These are phyloP conservation scores for Corchorus olitorius DNA, from an alignment of 345 rosid genomes.

Conservation along the genomic window DNA sequence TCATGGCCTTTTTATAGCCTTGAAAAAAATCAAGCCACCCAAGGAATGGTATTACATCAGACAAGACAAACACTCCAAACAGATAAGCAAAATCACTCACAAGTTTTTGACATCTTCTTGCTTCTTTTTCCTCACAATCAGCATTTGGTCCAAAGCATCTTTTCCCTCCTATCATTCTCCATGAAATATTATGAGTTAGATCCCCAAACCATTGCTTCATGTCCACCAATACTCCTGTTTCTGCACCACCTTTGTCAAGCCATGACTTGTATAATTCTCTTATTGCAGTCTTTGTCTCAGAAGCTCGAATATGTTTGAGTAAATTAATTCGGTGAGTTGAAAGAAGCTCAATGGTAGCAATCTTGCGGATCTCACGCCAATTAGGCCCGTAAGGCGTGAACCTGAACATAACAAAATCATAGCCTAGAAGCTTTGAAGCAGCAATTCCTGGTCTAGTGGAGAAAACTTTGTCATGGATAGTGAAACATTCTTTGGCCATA, in stretches of 20 bases:
- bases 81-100: conserved; percentile 27
- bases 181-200: conserved; percentile 26
- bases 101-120: conserved; percentile 8
- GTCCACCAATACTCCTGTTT: conserved; percentile 24
- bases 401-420: conserved; percentile 41
- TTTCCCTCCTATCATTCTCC: conserved; percentile 40
- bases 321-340: conserved; percentile 35
- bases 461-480: conserved; percentile 37
- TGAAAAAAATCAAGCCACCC: conserved; percentile 41
- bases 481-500: conserved; percentile 35
- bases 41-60: conserved; percentile 43
- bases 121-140: conserved; percentile 20
- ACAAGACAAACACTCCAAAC: conserved; percentile 31
- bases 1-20: conserved; percentile 37
- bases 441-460: conserved; percentile 22
- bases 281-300: conserved; percentile 29
- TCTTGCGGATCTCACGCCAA: conserved; percentile 48
- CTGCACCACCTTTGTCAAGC: conserved; percentile 6
- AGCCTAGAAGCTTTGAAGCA: conserved; percentile 39
- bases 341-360: conserved; percentile 30
- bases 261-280: conserved; percentile 22
- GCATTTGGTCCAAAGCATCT: conserved; percentile 20
- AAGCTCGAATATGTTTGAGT: conserved; percentile 26
- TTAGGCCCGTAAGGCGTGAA: conserved; percentile 42
- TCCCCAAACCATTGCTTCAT: conserved; percentile 46